A percentile compares a stretch with the other conserved stretches of the same genome.
These are phyloP conservation scores for Ceriops zippeliana DNA, from an alignment of 345 rosid genomes.

Conservation along the genomic window DNA sequence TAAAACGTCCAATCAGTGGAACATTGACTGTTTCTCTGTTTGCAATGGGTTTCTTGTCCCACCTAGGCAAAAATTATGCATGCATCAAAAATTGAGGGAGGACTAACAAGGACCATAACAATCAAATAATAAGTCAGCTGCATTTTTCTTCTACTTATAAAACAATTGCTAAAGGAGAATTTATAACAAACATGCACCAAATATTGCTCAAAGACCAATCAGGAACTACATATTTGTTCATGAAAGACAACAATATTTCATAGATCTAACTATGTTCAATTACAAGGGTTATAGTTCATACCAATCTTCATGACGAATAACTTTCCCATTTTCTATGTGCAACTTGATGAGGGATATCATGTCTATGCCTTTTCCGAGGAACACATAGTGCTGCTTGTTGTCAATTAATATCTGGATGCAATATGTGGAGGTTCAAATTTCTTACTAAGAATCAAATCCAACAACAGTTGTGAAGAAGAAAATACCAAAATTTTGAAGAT, in stretches of 20 bases:
- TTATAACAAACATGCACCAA: too few species aligned
- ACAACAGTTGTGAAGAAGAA: neutral
- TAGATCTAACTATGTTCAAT: neutral
- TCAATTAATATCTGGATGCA: slow-evolving; percentile 59
- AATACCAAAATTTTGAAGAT: neutral
- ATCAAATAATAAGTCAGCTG: too few species aligned
- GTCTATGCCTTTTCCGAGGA: slow-evolving; percentile 62
- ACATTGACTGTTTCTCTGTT: slow-evolving; percentile 55
- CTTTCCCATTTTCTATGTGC: slow-evolving; percentile 63
- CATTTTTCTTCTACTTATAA: too few species aligned
- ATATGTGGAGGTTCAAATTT: slow-evolving; percentile 4
- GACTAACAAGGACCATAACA: too few species aligned
- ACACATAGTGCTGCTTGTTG: slow-evolving; percentile 79
- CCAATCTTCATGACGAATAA: slow-evolving; percentile 88
- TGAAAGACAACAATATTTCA: neutral
- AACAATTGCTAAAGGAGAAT: too few species aligned
- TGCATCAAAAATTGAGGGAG: too few species aligned
- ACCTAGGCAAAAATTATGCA: slow-evolving; percentile 37
- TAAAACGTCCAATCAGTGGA: slow-evolving; percentile 51
- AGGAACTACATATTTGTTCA: neutral
- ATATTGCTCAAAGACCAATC: neutral
- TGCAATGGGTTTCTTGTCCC: slow-evolving; percentile 84
- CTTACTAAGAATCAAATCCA: neutral
- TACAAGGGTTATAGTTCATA: slow-evolving; percentile 24
- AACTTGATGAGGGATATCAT: slow-evolving; percentile 82